Base-by-base conservation (phyloP, 257 asterid species). In the Penstemon newberryi region DNA sequence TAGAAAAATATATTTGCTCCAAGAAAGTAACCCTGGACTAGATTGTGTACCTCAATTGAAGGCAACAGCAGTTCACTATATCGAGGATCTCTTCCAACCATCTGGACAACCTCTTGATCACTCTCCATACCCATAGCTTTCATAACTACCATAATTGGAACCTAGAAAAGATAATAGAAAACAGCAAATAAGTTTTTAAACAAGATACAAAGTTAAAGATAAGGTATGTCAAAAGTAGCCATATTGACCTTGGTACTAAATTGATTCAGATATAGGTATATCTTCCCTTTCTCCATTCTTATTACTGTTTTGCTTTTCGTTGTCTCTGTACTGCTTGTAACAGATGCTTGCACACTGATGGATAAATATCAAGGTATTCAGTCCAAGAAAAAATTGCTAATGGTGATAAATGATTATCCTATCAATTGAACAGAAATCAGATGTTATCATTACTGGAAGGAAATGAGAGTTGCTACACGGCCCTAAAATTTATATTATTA, bases 101-200 rank as follows among this genome's bases (percentile, higher is more conserved):
- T 88, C 79, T 93, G 99, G 79, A 93, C 92, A 77, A 90, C 90
- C 80, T 93, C 97, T 85, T 93, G 99, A 80, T 90, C 97, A 75
- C 95, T 87, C 79, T 86, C 97, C 99, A 93, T 88, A 13, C 97
- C 99, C 96, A 93, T 88, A 70, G 99, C 99, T 80, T 93, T 93
- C 85, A 90, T 76, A 66, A 88, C 96, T 50, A 81, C 73, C 92
- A 93, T 90, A 47, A 93, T 90, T n/a, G 97, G 97, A 82, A 91
- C 87, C 97, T 91, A 63, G 7, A 82, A 73, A 79, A 61, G 68
- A 70, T 60, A 36, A 73, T 54, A 65, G 3, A 70, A 45, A 57
- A 46, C 55, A 60, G 46, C 57, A 67, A 56, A 53, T 38, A 33
- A 43, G 52, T 67, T 43, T 38, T 33, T 7, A 43, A 66, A 15